These are phyloP conservation scores for Claviceps citrina DNA, from an alignment of 2,329 filamentous ascomycete species.

Conservation along the genomic window DNA sequence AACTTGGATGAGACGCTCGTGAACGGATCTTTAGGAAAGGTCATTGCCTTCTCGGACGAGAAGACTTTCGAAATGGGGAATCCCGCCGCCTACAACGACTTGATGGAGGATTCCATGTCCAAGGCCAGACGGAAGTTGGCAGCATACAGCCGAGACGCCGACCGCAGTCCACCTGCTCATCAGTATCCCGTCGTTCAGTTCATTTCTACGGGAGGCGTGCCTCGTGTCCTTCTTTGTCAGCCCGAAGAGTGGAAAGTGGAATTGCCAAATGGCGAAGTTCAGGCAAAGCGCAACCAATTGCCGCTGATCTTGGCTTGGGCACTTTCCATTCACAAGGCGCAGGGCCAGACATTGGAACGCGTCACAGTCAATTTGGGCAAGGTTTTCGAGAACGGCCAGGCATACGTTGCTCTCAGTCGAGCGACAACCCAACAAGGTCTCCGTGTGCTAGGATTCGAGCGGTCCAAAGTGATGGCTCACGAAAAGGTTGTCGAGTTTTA, in stretches of 20 bases:
- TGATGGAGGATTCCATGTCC: constrained; percentile 24
- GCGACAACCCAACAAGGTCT: constrained; percentile 77
- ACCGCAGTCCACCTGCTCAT: constrained; percentile 31
- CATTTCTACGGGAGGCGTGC: constrained; percentile 55
- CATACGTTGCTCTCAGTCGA: constrained; percentile 89
- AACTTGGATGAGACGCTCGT: constrained; percentile 90
- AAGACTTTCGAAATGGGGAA: constrained; percentile 23
- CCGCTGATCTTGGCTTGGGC: constrained; percentile 95
- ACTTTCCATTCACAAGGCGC: constrained; percentile 92
- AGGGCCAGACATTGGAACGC: constrained; percentile 82
- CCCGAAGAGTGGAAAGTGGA: constrained; percentile 94
- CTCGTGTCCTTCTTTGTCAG: constrained; percentile 52
- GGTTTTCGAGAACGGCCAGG: constrained; percentile 94
- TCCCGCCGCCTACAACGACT: constrained; percentile 30
- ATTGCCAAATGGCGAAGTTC: constrained; percentile 83
- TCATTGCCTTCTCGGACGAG: constrained; percentile 34
- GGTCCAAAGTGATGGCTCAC: constrained; percentile 86
- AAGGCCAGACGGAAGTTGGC: constrained; percentile 44
- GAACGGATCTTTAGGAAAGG: constrained; percentile 83
- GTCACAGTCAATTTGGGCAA: constrained; percentile 87
- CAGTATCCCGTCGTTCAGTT: constrained; percentile 80
- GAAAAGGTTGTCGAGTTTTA: constrained; percentile 78
- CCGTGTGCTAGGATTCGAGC: constrained; percentile 78
- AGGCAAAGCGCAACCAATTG: constrained; percentile 68
- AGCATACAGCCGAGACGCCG: constrained; percentile 27